Percentiles rank a stretch among this genome's conserved stretches.
Evolutionary conservation across 192 early-diverging fungal species (phyloP).

Genomic region (Chytriomyces confervae): DNA sequence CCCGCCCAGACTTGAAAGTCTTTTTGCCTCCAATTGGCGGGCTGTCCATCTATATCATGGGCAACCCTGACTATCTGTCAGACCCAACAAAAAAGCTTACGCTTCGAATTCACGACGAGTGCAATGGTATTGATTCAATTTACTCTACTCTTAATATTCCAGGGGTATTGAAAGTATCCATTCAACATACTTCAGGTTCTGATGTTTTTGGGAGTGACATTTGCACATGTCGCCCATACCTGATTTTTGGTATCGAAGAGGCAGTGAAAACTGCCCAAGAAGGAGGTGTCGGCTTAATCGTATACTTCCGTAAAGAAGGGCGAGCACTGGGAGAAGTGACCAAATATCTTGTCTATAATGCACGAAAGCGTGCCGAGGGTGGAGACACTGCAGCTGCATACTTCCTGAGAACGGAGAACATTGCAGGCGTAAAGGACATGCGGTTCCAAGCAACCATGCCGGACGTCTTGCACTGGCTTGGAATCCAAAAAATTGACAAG

Average conservation of each 20-base stretch:
- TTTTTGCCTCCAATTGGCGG: constrained; percentile 95
- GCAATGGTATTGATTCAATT: constrained; percentile 89
- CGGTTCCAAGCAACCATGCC: constrained; percentile 97
- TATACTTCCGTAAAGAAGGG: constrained; percentile 97
- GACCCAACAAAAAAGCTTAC: constrained; percentile 85
- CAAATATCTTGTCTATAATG: constrained; percentile 96
- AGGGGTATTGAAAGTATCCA: constrained; percentile 35
- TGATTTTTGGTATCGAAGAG: constrained; percentile 86
- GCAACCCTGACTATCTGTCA: constrained; percentile 77
- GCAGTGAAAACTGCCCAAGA: constrained; percentile 85
- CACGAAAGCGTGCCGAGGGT: constrained; percentile 75
- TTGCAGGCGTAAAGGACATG: constrained; percentile 94
- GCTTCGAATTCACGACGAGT: constrained; percentile 92
- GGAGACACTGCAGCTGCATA: constrained; percentile 91
- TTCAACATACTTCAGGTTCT: constrained; percentile 21
- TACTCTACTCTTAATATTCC: background rate
- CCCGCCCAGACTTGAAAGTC: constrained; percentile 89
- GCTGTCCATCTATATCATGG: constrained; percentile 92
- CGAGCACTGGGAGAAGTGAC: constrained; percentile 93
- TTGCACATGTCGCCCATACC: constrained; percentile 58
- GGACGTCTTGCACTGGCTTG: constrained; percentile 95
- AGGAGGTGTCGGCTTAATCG: constrained; percentile 91
- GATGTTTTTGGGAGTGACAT: constrained; percentile 56
- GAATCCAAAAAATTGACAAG: constrained; percentile 90
- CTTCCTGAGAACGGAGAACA: constrained; percentile 82